These are phyloP conservation scores for Azolla pinnata DNA, from an alignment of 75 land plant species.

Conservation along the genomic window DNA sequence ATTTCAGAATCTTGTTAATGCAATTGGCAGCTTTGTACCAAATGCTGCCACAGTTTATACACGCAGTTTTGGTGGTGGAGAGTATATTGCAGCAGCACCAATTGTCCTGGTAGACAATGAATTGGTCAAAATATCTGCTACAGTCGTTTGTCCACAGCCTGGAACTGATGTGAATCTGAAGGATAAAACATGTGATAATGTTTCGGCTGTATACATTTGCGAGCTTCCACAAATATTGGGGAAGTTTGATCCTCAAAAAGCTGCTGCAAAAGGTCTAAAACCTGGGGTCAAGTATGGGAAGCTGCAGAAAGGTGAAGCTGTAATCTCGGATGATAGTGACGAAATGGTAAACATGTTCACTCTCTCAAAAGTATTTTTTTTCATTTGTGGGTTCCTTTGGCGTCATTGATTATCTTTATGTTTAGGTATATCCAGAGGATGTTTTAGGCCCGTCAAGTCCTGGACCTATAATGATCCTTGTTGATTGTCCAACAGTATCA, in stretches of 20 bases:
- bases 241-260: conserved; percentile 84
- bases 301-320: conserved; percentile 74
- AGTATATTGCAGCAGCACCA: conserved; percentile 20
- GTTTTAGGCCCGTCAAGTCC: conserved; percentile 81
- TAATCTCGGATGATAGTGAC: conserved; percentile 45
- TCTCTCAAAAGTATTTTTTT: neutral
- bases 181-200: conserved; percentile 10
- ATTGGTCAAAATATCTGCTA: conserved; percentile 78
- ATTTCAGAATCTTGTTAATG: conserved; percentile 62
- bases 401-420: neutral
- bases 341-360: conserved; percentile 47
- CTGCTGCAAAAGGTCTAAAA: conserved; percentile 52
- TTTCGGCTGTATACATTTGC: conserved; percentile 79
- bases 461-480: conserved; percentile 81
- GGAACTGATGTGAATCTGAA: neutral
- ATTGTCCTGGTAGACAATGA: conserved; percentile 68
- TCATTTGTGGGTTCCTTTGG: neutral
- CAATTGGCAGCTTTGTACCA: conserved; percentile 81
- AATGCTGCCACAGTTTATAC: conserved; percentile 79
- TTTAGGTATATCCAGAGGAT: conserved; percentile 83
- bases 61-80: conserved; percentile 61
- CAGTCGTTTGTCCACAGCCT: conserved; percentile 38
- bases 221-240: conserved; percentile 91
- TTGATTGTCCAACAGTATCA: conserved; percentile 68
- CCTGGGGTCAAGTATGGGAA: conserved; percentile 83